Evolutionary conservation across 139 green algal genomes (phyloP), one percentile per base, ranked within the genome.

Genomic region (Micromonas commoda): DNA sequence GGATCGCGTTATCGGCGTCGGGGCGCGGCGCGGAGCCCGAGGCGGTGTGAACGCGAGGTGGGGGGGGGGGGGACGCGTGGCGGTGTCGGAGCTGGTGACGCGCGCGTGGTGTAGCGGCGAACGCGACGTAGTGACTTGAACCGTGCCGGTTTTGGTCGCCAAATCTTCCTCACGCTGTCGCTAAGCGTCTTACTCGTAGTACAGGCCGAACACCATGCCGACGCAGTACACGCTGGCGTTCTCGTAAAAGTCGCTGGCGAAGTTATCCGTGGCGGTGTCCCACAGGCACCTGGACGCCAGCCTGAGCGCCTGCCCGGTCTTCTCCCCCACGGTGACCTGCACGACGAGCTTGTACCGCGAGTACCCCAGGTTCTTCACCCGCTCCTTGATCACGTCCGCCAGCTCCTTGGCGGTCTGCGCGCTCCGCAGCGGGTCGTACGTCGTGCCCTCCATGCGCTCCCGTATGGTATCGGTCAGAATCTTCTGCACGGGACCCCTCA

Each of bases 301-400:
- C 63, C 63, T 9, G 28, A 70, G 6, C 63, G 63, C 63, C 29
- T 70, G 63, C 63, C 63, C 63, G 28, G 28, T 33, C 63, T 70
- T 70, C 63, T 70, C 28, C 63, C 28, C 63, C 32, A 32, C 32
- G 33, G 34, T 66, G n/a, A 83, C 79, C 51, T 81, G 79, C 21
- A 92, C 88, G 26, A 94, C 77, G 24, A 93, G 82, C 82, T 94
- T 94, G 85, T 96, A 91, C 19, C 92, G 84, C 35, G 91, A 87
- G 74, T 92, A 96, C 9, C 91, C 91, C 28, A 97, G 73, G 21
- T 87, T 84, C 81, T 96, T 94, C 26, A 96, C 88, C 54, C 88
- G 82, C 64, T 91, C 86, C 24, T 84, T 73, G 32, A 93, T 39
- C 65, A 90, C 83, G 29, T 94, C 90, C 5, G 86, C 82, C 13